Percentiles rank a stretch among this genome's conserved stretches.
phyloP scores from a whole-genome alignment of 2,329 filamentous ascomycete species.

The Ophiostoma sp. region DNA sequence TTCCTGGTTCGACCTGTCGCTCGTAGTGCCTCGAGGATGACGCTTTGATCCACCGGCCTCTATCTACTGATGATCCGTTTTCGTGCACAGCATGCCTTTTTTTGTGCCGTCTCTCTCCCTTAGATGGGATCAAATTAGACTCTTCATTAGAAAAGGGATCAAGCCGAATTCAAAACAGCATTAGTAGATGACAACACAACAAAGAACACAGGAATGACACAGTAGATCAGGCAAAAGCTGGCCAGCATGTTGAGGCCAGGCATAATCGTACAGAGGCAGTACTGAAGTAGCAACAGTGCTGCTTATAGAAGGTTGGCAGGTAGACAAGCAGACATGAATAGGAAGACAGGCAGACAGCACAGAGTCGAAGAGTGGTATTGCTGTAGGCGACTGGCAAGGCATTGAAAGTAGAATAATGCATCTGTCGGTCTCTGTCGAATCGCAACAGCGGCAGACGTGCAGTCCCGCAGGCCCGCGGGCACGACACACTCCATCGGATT shows the following conservation, averaged over 20 bases:
- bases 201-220: not conserved
- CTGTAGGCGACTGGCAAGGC: not conserved
- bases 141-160: not conserved
- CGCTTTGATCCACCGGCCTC: no score
- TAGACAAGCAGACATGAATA: no score
- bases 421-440: not conserved
- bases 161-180: no score
- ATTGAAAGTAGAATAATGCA: not conserved
- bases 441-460: not conserved
- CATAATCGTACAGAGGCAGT: no score
- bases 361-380: not conserved
- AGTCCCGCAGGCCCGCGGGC: not conserved
- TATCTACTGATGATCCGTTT: no score
- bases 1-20: not conserved
- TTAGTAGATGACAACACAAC: not conserved
- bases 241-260: no score
- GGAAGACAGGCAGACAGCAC: no score
- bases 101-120: not conserved
- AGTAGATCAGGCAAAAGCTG: not conserved
- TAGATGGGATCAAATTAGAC: no score
- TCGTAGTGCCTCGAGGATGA: no score
- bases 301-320: no score
- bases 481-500: not conserved
- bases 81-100: not conserved
- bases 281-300: no score